Evolutionary conservation across 495 filamentous ascomycete genomes (phyloP), one percentile per base, ranked within the genome.

Genomic region (Bacidia gigantensis): DNA sequence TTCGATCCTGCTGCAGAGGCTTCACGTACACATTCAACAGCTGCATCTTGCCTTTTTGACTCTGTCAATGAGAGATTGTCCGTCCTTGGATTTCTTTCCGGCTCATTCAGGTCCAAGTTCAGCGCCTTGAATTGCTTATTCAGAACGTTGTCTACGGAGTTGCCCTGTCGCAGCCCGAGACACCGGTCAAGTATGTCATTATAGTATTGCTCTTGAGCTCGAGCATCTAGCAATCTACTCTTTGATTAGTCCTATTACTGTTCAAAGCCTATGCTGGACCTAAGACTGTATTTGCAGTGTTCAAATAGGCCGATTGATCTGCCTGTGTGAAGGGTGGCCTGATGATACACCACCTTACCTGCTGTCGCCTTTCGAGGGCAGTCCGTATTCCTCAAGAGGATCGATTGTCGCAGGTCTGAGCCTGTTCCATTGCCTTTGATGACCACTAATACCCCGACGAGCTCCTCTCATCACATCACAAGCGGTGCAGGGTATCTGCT

Each of bases 301-400:
- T n/a, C n/a, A n/a, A n/a, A n/a, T n/a, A n/a, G n/a, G n/a, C n/a
- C n/a, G n/a, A n/a, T n/a, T n/a, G n/a, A n/a, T n/a, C n/a, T n/a
- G n/a, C n/a, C n/a, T n/a, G n/a, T n/a, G n/a, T n/a, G n/a, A n/a
- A n/a, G n/a, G n/a, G n/a, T n/a, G n/a, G n/a, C n/a, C n/a, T n/a
- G n/a, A n/a, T n/a, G n/a, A 11, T 24, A 22, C 26, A n/a, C 1
- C 17, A 49, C 40, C 35, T 17, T 35, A 81, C 80, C 80, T 80
- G 43, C 65, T 84, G 62, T 96, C 89, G 11, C 89, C 89, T 60
- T 94, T 95, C 0, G 88, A 94, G 17, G 86, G 86, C 56, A 93
- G 73, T 2, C 89, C 89, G 52, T 88, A 83, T 38, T 69, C 70
- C 53, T 87, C 83, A 26, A 95, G 70, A 12, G 84, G 76, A 63